Evolutionary conservation across 139 green algal species (phyloP).

Genomic region (Tetraselmis chui): DNA sequence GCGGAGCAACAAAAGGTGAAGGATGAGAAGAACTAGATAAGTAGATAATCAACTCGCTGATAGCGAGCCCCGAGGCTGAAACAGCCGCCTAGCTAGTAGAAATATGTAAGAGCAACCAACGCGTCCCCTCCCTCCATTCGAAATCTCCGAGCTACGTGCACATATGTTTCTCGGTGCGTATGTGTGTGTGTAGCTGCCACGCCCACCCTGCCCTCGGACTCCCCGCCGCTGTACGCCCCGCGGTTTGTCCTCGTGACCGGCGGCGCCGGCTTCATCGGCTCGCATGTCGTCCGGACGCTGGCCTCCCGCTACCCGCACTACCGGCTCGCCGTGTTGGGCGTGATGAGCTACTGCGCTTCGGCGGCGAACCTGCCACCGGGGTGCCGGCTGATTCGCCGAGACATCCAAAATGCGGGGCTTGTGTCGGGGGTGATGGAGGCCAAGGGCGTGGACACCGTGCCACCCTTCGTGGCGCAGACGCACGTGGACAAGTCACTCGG

Average conservation of each 20-base stretch:
- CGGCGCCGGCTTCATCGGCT: slow-evolving; percentile 91
- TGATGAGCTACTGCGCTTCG: slow-evolving; percentile 92
- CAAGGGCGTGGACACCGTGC: slow-evolving; percentile 91
- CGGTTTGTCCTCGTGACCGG: slow-evolving; percentile 43
- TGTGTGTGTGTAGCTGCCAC: too few species aligned
- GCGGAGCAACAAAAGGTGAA: too few species aligned
- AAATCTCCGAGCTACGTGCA: too few species aligned
- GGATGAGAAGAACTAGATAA: too few species aligned
- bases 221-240: neutral
- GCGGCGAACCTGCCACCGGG: slow-evolving; percentile 70
- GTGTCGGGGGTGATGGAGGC: slow-evolving; percentile 73
- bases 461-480: slow-evolving; percentile 97
- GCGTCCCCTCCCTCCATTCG: too few species aligned
- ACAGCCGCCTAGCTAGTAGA: too few species aligned
- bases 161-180: too few species aligned
- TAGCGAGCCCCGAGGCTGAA: too few species aligned
- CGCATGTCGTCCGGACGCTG: slow-evolving; percentile 74
- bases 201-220: too few species aligned
- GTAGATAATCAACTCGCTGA: too few species aligned
- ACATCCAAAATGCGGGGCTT: slow-evolving; percentile 88
- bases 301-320: slow-evolving; percentile 72
- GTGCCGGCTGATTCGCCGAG: slow-evolving; percentile 89
- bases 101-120: too few species aligned
- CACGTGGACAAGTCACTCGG: slow-evolving; percentile 98
- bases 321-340: slow-evolving; percentile 87